Percentiles rank a stretch among this genome's conserved stretches.
Evolutionary conservation across 805 yeast genomes (phyloP).

Genomic region (Cyberlindnera maritima): DNA sequence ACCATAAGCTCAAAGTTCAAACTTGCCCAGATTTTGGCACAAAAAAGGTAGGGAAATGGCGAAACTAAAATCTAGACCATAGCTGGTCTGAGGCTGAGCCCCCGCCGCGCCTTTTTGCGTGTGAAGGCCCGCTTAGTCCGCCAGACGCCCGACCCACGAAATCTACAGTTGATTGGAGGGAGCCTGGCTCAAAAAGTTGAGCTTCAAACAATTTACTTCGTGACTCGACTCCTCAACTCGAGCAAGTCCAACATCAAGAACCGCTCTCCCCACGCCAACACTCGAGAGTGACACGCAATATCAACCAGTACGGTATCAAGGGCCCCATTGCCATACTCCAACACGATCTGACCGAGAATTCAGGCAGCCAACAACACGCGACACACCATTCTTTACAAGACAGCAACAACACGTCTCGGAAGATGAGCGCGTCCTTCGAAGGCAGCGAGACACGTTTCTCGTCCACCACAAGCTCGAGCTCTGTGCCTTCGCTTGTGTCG

Average conservation of each 20-base stretch:
- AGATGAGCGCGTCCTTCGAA: not conserved
- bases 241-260: too few relatives aligned
- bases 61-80: too few relatives aligned
- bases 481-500: not conserved
- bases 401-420: not conserved
- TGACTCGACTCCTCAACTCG: not conserved
- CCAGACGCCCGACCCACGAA: not conserved
- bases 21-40: too few relatives aligned
- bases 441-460: not conserved
- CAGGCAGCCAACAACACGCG: not conserved
- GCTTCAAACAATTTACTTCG: not conserved
- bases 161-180: not conserved
- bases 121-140: not conserved
- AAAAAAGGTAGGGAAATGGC: not conserved
- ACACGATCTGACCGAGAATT: not conserved
- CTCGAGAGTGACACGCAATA: too few relatives aligned
- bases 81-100: too few relatives aligned
- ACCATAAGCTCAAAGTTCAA: too few relatives aligned
- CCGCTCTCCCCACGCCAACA: too few relatives aligned
- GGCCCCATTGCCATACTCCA: too few relatives aligned
- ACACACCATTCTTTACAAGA: not conserved
- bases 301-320: too few relatives aligned
- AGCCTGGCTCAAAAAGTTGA: not conserved
- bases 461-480: not conserved
- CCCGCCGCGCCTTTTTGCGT: not conserved